These are phyloP conservation scores for Rhynchosporium graminicola DNA, from an alignment of 2,329 filamentous ascomycete species.

Conservation along the genomic window DNA sequence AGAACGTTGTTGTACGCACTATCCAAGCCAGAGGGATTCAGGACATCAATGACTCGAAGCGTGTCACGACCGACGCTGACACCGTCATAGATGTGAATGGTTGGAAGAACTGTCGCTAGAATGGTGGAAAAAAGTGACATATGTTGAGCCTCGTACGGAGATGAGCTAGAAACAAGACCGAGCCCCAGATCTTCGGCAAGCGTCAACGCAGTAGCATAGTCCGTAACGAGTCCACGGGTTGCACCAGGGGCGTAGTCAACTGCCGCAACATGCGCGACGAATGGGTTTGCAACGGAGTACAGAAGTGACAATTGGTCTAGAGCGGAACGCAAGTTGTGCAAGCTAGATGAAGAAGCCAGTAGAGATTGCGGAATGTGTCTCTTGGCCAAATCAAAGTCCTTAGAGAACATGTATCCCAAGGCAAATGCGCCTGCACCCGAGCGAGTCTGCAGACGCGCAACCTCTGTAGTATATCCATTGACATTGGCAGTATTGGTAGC, in stretches of 20 bases:
- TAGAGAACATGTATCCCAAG: slow-evolving; percentile 95
- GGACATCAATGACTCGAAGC: slow-evolving; percentile 76
- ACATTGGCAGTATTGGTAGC: slow-evolving; percentile 71
- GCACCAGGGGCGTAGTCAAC: slow-evolving; percentile 75
- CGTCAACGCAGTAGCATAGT: slow-evolving; percentile 80
- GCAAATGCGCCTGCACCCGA: slow-evolving; percentile 88
- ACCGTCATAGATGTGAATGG: slow-evolving; percentile 86
- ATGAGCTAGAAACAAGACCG: slow-evolving; percentile 80
- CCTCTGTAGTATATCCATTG: slow-evolving; percentile 75
- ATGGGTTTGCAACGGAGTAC: slow-evolving; percentile 88
- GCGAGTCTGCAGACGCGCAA: slow-evolving; percentile 82
- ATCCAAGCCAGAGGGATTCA: slow-evolving; percentile 70
- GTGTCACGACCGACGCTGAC: slow-evolving; percentile 81
- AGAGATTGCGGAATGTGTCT: slow-evolving; percentile 89
- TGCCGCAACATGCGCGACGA: slow-evolving; percentile 89
- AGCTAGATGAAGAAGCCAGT: slow-evolving; percentile 79
- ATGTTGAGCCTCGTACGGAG: slow-evolving; percentile 90
- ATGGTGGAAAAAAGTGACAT: slow-evolving; percentile 89
- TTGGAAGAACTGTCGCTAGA: slow-evolving; percentile 75
- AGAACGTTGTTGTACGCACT: slow-evolving; percentile 68
- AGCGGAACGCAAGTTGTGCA: slow-evolving; percentile 77
- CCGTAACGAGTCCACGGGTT: slow-evolving; percentile 72
- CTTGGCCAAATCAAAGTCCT: slow-evolving; percentile 91
- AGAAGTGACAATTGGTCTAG: slow-evolving; percentile 90
- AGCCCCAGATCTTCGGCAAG: slow-evolving; percentile 88